These are phyloP conservation scores for Hypoxylon sp. DNA, from an alignment of 2,329 filamentous ascomycete species.

Conservation along the genomic window DNA sequence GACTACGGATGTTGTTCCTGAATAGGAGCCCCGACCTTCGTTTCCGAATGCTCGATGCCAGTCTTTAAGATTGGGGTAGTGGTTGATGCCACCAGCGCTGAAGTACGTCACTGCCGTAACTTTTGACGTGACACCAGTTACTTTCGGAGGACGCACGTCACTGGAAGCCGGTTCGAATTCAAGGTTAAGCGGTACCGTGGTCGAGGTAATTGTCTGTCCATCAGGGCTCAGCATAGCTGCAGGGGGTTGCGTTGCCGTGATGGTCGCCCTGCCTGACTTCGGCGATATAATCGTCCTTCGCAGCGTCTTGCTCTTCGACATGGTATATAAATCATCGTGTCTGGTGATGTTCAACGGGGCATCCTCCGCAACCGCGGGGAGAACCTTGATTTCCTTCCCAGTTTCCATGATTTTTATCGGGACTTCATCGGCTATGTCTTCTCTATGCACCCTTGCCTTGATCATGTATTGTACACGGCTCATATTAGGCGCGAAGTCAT, in stretches of 20 bases:
- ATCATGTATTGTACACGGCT: conserved; percentile 66
- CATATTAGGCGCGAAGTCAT: conserved; percentile 69
- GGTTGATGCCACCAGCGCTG: conserved; percentile 59
- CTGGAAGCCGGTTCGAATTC: conserved; percentile 61
- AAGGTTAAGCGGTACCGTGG: conserved; percentile 61
- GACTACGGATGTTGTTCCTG: conserved; percentile 59
- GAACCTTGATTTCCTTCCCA: conserved; percentile 63
- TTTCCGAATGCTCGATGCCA: conserved; percentile 55
- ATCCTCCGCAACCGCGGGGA: conserved; percentile 64
- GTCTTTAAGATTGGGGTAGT: conserved; percentile 65
- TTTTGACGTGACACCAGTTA: conserved; percentile 65
- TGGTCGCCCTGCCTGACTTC: conserved; percentile 65
- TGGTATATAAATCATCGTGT: conserved; percentile 63
- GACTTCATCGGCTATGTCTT: conserved; percentile 48
- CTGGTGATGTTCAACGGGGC: conserved; percentile 64
- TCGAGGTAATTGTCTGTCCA: conserved; percentile 58
- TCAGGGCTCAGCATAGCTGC: conserved; percentile 66
- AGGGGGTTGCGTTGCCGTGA: conserved; percentile 60
- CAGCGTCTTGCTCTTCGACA: conserved; percentile 65
- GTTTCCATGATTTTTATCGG: conserved; percentile 57
- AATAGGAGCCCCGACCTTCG: conserved; percentile 62
- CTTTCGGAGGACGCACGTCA: conserved; percentile 61
- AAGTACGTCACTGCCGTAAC: conserved; percentile 67
- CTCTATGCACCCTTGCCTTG: conserved; percentile 60
- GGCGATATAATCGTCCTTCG: conserved; percentile 66